Evolutionary conservation across 805 yeast genomes (phyloP).

Genomic region (Hanseniaspora singularis): DNA sequence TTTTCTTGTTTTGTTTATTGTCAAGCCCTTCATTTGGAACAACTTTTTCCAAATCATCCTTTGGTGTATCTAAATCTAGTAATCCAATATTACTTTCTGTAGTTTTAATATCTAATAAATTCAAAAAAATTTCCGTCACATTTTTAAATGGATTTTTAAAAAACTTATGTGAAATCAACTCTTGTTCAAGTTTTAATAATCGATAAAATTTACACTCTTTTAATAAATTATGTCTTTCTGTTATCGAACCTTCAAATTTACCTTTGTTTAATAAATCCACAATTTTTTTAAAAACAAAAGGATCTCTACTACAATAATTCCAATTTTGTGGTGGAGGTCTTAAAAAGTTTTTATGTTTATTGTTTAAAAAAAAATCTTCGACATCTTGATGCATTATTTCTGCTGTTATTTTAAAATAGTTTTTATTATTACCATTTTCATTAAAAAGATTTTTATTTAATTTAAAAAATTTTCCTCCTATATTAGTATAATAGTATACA

Average conservation of each 20-base stretch:
- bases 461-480: conserved; percentile 51
- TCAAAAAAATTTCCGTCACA: conserved; percentile 46
- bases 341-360: conserved; percentile 31
- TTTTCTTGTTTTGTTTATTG: not conserved
- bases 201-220: conserved; percentile 69
- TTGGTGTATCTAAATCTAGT: not conserved
- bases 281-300: conserved; percentile 43
- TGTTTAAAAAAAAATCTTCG: conserved; percentile 28
- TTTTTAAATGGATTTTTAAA: conserved; percentile 40
- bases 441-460: conserved; percentile 45
- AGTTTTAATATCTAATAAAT: conserved; percentile 36
- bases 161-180: conserved; percentile 42
- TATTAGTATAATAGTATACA: conserved; percentile 41
- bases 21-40: not conserved
- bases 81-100: not conserved
- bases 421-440: conserved; percentile 60
- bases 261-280: conserved; percentile 48
- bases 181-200: conserved; percentile 62
- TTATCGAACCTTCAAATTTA: conserved; percentile 36
- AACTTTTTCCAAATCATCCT: no score
- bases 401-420: conserved; percentile 57
- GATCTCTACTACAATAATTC: conserved; percentile 40
- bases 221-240: conserved; percentile 45
- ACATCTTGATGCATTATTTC: conserved; percentile 43
- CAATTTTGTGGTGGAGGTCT: conserved; percentile 73